These are phyloP conservation scores for Acarospora socialis DNA, from an alignment of 2,329 filamentous ascomycete species.

Conservation along the genomic window DNA sequence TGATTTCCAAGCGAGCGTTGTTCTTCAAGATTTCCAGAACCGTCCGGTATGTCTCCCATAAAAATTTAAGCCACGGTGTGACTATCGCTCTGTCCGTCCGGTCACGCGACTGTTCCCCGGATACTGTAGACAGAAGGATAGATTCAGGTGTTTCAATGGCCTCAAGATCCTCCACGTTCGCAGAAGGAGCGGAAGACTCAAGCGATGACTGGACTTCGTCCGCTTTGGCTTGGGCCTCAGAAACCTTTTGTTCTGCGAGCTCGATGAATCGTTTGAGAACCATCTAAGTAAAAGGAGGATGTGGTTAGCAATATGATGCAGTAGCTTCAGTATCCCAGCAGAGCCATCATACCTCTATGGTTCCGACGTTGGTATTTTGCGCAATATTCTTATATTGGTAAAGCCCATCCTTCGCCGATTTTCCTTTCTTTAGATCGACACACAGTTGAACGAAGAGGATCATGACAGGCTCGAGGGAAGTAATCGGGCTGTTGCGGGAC, in stretches of 20 bases:
- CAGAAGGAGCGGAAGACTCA: constrained; percentile 56
- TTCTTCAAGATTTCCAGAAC: constrained; percentile 98
- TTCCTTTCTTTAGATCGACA: constrained; percentile 95
- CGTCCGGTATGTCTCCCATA: constrained; percentile 98
- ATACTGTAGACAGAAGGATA: constrained; percentile 92
- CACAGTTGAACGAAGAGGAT: constrained; percentile 91
- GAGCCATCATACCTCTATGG: constrained; percentile 75
- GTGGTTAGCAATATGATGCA: constrained; percentile 6
- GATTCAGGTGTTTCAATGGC: constrained; percentile 96
- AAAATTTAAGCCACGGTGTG: constrained; percentile 97
- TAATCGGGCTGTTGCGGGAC: constrained; percentile 92
- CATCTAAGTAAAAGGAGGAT: constrained; percentile 36
- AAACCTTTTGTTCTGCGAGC: constrained; percentile 89
- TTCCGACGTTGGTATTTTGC: constrained; percentile 96
- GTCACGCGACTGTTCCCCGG: constrained; percentile 92
- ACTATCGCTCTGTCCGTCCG: constrained; percentile 96
- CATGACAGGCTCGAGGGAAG: constrained; percentile 95
- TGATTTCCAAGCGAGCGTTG: constrained; percentile 91
- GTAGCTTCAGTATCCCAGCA: constrained; percentile 9
- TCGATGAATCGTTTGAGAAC: constrained; percentile 98
- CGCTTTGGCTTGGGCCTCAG: constrained; percentile 86
- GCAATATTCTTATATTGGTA: constrained; percentile 99
- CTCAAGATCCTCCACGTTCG: constrained; percentile 86
- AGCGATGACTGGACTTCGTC: constrained; percentile 84
- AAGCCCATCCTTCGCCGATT: constrained; percentile 93